A percentile compares a stretch with the other conserved stretches of the same genome.
phyloP scores from a whole-genome alignment of 2,329 filamentous ascomycete species.

The Cyphellophora attinorum region DNA sequence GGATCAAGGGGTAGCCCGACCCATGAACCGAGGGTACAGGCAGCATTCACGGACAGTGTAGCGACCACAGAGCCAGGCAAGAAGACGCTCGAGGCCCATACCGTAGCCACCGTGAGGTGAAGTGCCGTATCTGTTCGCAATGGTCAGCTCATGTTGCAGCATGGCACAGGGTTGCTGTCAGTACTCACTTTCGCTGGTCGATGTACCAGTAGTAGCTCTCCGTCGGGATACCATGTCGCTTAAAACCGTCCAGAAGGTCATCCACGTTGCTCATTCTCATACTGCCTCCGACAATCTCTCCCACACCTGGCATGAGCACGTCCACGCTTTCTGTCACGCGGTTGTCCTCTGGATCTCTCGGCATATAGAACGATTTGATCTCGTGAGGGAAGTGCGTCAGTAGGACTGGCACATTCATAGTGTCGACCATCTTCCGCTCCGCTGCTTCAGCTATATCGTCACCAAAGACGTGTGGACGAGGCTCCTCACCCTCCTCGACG shows the following conservation, averaged over 20 bases:
- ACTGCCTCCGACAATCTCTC: constrained; percentile 90
- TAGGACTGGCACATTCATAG: constrained; percentile 90
- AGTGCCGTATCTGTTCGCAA: constrained; percentile 82
- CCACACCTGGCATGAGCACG: constrained; percentile 79
- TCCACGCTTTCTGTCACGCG: constrained; percentile 92
- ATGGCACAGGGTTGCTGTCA: too few relatives aligned
- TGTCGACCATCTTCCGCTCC: constrained; percentile 93
- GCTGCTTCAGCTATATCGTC: constrained; percentile 98
- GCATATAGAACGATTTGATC: constrained; percentile 99
- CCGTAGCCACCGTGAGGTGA: constrained; percentile 91
- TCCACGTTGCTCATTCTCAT: constrained; percentile 95
- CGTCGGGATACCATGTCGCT: constrained; percentile 75
- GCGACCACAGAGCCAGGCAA: constrained; percentile 58
- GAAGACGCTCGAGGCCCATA: constrained; percentile 75
- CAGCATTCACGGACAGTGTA: constrained; percentile 53
- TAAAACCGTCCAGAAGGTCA: constrained; percentile 79
- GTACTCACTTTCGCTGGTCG: constrained; percentile 80
- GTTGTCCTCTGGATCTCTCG: constrained; percentile 67
- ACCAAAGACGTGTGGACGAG: constrained; percentile 75
- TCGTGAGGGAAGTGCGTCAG: constrained; percentile 93
- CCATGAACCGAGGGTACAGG: constrained; percentile 42
- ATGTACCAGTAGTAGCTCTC: constrained; percentile 97
- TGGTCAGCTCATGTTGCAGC: too few relatives aligned
- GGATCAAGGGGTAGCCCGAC: constrained; percentile 38
- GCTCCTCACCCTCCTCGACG: constrained; percentile 32